Evolutionary conservation across 192 early-diverging fungal species (phyloP).

Genomic region (Coemansia sp.): DNA sequence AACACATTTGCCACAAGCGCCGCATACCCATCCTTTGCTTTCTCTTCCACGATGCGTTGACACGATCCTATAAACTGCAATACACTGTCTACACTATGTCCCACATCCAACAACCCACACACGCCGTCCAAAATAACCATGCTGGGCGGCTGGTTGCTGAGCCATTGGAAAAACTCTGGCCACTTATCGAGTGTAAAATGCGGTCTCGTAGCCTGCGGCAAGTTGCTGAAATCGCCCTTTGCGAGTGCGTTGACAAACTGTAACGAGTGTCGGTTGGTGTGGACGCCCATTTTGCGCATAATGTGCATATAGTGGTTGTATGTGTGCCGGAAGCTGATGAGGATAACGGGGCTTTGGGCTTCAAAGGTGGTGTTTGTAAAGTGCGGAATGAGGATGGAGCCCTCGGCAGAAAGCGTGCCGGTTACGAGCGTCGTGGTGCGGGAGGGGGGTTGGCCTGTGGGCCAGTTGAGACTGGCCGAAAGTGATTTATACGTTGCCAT

Average conservation of each 20-base stretch:
- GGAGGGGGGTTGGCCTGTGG: conserved; percentile 15
- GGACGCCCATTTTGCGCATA: conserved; percentile 46
- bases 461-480: conserved; percentile 39
- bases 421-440: conserved; percentile 25
- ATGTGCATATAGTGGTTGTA: conserved; percentile 50
- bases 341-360: conserved; percentile 1
- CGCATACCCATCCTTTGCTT: neutral
- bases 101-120: conserved; percentile 33
- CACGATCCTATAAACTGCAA: conserved; percentile 19
- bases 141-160: conserved; percentile 6
- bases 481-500: conserved; percentile 45
- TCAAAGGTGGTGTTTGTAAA: conserved; percentile 12
- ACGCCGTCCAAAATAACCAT: conserved; percentile 28
- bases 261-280: conserved; percentile 7
- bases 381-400: conserved; percentile 25
- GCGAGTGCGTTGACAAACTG: conserved; percentile 33
- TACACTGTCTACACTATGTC: neutral
- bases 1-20: conserved; percentile 26
- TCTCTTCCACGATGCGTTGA: conserved; percentile 21
- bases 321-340: conserved; percentile 35
- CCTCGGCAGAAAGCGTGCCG: conserved; percentile 14
- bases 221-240: neutral
- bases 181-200: conserved; percentile 27
- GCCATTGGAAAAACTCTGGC: conserved; percentile 24
- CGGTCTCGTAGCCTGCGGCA: conserved; percentile 27